These are phyloP conservation scores for Luffa acutangula DNA, from an alignment of 306 rosid species.

Conservation along the genomic window DNA sequence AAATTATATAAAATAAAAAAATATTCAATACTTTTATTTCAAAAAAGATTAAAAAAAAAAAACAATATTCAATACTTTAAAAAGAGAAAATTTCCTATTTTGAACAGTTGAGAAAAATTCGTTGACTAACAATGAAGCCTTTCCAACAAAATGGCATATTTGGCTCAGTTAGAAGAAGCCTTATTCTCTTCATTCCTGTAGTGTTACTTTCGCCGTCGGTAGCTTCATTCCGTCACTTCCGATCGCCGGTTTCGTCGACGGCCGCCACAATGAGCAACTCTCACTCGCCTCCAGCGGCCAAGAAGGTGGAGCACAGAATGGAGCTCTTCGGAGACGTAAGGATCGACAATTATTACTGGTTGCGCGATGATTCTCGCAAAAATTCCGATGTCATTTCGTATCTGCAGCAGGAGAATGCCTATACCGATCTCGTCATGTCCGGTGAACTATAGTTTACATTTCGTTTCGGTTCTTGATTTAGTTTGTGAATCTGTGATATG, in stretches of 20 bases:
- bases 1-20: no score
- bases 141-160: background rate
- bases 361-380: conserved; percentile 77
- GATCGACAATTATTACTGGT: conserved; percentile 79
- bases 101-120: background rate
- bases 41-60: no score
- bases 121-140: background rate
- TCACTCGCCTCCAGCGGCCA: conserved; percentile 52
- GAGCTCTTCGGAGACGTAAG: conserved; percentile 72
- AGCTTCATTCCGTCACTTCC: conserved; percentile 3
- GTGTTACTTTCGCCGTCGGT: background rate
- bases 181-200: background rate
- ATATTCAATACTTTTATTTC: no score
- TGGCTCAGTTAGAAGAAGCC: background rate
- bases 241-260: background rate
- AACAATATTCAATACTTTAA: background rate
- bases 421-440: conserved; percentile 49
- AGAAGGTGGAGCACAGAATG: conserved; percentile 62
- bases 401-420: conserved; percentile 55
- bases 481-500: background rate
- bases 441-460: conserved; percentile 26
- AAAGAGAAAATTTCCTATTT: background rate
- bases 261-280: conserved; percentile 4
- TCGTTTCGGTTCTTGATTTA: background rate
- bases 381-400: conserved; percentile 49